These are phyloP conservation scores for Chaetomium globosum DNA, from an alignment of 2,329 filamentous ascomycete genomes.

Conservation along the genomic window DNA sequence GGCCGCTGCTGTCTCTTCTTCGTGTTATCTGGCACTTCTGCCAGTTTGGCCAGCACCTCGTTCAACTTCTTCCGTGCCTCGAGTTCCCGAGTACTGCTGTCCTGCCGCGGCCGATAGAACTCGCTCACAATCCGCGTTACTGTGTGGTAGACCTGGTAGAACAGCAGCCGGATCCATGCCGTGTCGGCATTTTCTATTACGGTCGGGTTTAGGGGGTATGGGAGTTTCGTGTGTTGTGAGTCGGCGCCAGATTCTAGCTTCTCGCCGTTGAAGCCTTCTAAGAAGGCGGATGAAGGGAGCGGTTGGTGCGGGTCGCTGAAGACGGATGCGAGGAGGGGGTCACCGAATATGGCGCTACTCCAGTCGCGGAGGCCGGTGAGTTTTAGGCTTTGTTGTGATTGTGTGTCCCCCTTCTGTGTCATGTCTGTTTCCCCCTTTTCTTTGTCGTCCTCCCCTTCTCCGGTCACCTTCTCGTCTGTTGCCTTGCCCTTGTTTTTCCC, in stretches of 20 bases:
- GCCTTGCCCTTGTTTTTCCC: not conserved
- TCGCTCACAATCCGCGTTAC: constrained; percentile 56
- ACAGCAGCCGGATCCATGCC: constrained; percentile 51
- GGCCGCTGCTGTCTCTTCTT: constrained; percentile 44
- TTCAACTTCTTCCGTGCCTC: constrained; percentile 56
- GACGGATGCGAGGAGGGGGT: constrained; percentile 56
- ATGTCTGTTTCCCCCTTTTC: constrained; percentile 15
- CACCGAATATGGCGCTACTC: constrained; percentile 62
- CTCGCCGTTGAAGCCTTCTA: constrained; percentile 17
- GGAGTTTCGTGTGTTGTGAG: constrained; percentile 14
- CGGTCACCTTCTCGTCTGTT: constrained; percentile 12
- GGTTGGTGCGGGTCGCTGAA: constrained; percentile 46
- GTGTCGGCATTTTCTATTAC: constrained; percentile 51
- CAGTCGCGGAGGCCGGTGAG: constrained; percentile 60
- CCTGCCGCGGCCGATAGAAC: constrained; percentile 55
- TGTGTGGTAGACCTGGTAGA: constrained; percentile 63
- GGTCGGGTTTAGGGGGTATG: constrained; percentile 22
- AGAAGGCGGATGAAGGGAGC: constrained; percentile 17
- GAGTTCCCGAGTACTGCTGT: constrained; percentile 56
- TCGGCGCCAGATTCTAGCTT: not conserved
- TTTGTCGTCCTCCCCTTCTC: constrained; percentile 27
- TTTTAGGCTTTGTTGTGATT: constrained; percentile 33
- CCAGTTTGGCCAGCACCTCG: constrained; percentile 51
- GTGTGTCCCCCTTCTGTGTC: constrained; percentile 19
- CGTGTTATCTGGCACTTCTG: constrained; percentile 44